Evolutionary conservation across 1,284 basidiomycete genomes (phyloP).

Genomic region (Termitomyces sp.): DNA sequence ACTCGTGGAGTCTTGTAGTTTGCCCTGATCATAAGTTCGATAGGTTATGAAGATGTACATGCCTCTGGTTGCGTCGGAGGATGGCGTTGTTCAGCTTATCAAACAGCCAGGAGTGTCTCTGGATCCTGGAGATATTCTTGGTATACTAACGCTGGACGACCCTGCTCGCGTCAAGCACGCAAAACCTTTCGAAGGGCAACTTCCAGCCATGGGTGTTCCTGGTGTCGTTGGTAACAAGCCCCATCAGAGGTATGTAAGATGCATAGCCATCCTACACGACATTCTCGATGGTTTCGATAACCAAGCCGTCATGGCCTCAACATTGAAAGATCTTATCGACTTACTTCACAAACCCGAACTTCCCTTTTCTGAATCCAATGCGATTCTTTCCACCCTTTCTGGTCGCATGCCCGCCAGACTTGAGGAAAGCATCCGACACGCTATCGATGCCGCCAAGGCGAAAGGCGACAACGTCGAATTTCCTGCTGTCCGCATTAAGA

Average conservation of each 20-base stretch:
- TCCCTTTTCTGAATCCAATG: constrained; percentile 82
- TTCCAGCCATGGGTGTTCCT: constrained; percentile 83
- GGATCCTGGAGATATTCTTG: constrained; percentile 96
- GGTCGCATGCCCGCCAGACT: constrained; percentile 92
- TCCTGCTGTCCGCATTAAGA: constrained; percentile 80
- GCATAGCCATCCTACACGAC: constrained; percentile 81
- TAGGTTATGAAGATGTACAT: constrained; percentile 99
- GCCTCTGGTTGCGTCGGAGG: constrained; percentile 94
- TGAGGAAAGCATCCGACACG: constrained; percentile 80
- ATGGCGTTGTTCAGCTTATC: constrained; percentile 94
- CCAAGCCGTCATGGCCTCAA: constrained; percentile 78
- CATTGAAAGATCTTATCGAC: constrained; percentile 77
- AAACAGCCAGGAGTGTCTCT: constrained; percentile 97
- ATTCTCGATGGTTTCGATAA: constrained; percentile 96
- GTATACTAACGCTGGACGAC: constrained; percentile 95
- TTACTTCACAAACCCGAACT: constrained; percentile 82
- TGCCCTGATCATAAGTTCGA: not conserved
- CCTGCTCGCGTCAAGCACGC: constrained; percentile 97
- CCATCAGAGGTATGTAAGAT: constrained; percentile 81
- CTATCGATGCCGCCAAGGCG: constrained; percentile 72
- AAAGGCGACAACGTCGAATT: constrained; percentile 77
- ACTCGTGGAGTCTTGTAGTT: not conserved
- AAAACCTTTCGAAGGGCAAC: constrained; percentile 94
- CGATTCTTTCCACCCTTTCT: constrained; percentile 85
- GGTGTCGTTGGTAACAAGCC: constrained; percentile 88